phyloP scores from a whole-genome alignment of 2,329 filamentous ascomycete genomes.

The Dryadomyces quercus-mongolicae region DNA sequence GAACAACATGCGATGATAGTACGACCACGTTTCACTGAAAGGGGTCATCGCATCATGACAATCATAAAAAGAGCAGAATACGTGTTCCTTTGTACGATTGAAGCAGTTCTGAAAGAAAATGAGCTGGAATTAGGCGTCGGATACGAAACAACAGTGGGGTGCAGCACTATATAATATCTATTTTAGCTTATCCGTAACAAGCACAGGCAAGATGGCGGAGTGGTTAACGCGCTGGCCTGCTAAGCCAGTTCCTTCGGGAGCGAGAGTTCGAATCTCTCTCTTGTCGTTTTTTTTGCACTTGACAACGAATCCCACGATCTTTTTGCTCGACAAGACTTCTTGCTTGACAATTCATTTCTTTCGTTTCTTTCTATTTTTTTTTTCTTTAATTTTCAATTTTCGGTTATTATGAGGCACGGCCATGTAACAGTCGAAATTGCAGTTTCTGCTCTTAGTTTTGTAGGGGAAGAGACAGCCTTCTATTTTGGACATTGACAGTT shows the following conservation, averaged over 20 bases:
- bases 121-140: not conserved
- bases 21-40: not conserved
- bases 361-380: not conserved
- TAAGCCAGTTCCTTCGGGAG: conserved; percentile 4
- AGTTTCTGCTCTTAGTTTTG: too few species aligned
- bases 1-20: too few species aligned
- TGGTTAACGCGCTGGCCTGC: conserved; percentile 5
- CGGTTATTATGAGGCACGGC: too few species aligned
- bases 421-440: too few species aligned
- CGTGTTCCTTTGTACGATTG: too few species aligned
- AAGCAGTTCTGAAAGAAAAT: too few species aligned
- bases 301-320: too few species aligned
- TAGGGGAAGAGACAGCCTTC: too few species aligned
- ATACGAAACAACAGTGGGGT: not conserved
- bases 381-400: too few species aligned
- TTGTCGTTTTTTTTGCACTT: not conserved
- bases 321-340: too few species aligned
- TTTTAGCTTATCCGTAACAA: not conserved
- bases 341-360: not conserved
- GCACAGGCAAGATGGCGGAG: conserved; percentile 3
- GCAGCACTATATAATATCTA: not conserved
- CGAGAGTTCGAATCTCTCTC: conserved; percentile 2
- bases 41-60: not conserved
- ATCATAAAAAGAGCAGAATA: not conserved
- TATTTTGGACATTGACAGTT: too few species aligned